phyloP scores from a whole-genome alignment of 371 early-diverging fungal species.

The Nematocida ausubeli region DNA sequence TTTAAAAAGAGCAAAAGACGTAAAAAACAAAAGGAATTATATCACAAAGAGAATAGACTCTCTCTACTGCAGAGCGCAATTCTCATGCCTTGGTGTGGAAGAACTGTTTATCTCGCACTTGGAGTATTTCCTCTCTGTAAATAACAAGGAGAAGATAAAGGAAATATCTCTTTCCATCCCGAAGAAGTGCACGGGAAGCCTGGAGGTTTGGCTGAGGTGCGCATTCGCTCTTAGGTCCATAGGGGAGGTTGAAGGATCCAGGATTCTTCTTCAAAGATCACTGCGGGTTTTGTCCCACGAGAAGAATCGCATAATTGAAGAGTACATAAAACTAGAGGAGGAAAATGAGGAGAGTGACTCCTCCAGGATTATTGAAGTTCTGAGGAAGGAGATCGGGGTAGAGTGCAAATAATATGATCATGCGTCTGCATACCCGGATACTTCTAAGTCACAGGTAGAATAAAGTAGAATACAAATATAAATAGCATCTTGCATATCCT shows the following conservation, averaged over 20 bases:
- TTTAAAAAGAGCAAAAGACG: constrained; percentile 24
- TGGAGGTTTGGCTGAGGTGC: constrained; percentile 2
- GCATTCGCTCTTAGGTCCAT: constrained; percentile 25
- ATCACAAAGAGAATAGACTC: constrained; percentile 21
- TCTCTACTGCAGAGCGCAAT: constrained; percentile 34
- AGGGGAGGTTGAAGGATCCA: constrained; percentile 38
- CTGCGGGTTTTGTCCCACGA: neutral
- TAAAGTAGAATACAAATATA: too few species aligned
- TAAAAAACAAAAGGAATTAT: constrained; percentile 8
- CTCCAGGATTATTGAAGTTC: constrained; percentile 10
- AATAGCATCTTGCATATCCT: too few species aligned
- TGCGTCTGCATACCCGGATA: too few species aligned
- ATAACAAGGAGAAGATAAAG: constrained; percentile 1
- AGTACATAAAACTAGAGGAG: constrained; percentile 32
- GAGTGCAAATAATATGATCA: neutral
- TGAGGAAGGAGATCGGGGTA: constrained; percentile 11
- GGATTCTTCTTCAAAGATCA: constrained; percentile 38
- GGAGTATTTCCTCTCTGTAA: constrained; percentile 17
- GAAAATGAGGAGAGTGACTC: constrained; percentile 25
- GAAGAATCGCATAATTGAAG: constrained; percentile 27
- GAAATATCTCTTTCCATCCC: constrained; percentile 23
- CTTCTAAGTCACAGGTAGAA: too few species aligned
- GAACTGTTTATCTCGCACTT: constrained; percentile 28
- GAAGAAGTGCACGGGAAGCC: constrained; percentile 15
- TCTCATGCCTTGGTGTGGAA: neutral